Percentiles rank a stretch among this genome's conserved stretches.
Conservation (phyloP, 305 asterid genomes). For the Rubia peregrina region DNA sequence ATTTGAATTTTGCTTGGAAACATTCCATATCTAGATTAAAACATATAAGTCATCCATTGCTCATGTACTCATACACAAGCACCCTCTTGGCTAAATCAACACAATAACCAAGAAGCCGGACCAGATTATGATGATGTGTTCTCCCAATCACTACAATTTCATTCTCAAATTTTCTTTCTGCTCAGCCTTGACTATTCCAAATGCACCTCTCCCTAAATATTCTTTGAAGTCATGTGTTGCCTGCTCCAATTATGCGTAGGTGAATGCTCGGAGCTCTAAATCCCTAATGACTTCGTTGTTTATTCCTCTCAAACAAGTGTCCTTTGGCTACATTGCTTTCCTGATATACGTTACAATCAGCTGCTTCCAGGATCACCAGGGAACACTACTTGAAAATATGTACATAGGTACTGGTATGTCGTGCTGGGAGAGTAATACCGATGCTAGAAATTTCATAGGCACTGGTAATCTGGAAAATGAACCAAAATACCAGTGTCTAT, state of each 20-base stretch:
- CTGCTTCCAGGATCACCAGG: neutral
- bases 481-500: no score
- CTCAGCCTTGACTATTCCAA: constrained; percentile 24
- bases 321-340: neutral
- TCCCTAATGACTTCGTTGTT: constrained; percentile 11
- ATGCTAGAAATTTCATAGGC: no score
- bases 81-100: constrained; percentile 21
- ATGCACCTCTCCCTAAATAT: constrained; percentile 36
- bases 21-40: no score
- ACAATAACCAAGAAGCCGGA: constrained; percentile 12
- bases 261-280: constrained; percentile 22
- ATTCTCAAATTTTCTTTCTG: constrained; percentile 10
- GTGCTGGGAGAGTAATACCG: no score
- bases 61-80: constrained; percentile 42
- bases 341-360: neutral
- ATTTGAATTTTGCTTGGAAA: no score
- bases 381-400: no score
- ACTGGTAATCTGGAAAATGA: no score
- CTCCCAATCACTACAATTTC: constrained; percentile 6
- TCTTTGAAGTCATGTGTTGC: constrained; percentile 34
- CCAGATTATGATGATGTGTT: constrained; percentile 10
- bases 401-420: no score
- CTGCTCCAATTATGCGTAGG: constrained; percentile 24
- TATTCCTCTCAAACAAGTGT: neutral
- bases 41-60: no score